Evolutionary conservation across 2,329 filamentous ascomycete species (phyloP), one percentile per base, ranked within the genome.

Genomic region (Fusarium musae): DNA sequence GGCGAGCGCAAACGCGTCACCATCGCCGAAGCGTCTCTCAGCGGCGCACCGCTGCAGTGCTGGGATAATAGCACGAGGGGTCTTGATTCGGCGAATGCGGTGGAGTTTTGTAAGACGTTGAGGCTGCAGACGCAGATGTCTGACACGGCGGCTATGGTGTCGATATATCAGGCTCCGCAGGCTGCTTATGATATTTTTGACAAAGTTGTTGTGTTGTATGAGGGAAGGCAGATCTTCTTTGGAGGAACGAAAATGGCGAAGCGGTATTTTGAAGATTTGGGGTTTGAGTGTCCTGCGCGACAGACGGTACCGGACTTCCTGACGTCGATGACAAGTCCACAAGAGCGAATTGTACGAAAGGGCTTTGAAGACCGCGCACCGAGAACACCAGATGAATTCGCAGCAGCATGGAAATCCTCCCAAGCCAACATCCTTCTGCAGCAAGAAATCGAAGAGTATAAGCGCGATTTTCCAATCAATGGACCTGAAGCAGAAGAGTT

Each of bases 221-320:
- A 92, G 71, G 92, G 91, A 5, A 87, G 88, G 58, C 91, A 92
- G 74, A 90, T 92, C 56, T 93, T 74, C 71, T 80, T 79, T 36
- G 79, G 79, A 1, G 59, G 59, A 4, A 73, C 75, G 1, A 59
- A 72, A 1, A 19, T 56, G 3, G 79, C 79, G 5, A 79, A 75
- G 52, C 46, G 70, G 13, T 80, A 79, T 23, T 80, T 80, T 34
- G 42, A 70, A 21, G 59, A 78, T 30, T 61, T 80, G 59, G 92
- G 92, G 0, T 94, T 93, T 69, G 84, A 88, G 16, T 92, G 81
- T 34, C 83, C 83, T 1, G 77, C 79, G 0, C 77, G 84, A 34
- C 83, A 91, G 74, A 94, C 92, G 0, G 93, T 91, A 2, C 90
- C 92, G 1, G 92, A 94, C 76, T 94, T 93, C 79, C 80, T 94